Base-by-base conservation (phyloP, 306 rosid species). In the Alnus rubra region DNA sequence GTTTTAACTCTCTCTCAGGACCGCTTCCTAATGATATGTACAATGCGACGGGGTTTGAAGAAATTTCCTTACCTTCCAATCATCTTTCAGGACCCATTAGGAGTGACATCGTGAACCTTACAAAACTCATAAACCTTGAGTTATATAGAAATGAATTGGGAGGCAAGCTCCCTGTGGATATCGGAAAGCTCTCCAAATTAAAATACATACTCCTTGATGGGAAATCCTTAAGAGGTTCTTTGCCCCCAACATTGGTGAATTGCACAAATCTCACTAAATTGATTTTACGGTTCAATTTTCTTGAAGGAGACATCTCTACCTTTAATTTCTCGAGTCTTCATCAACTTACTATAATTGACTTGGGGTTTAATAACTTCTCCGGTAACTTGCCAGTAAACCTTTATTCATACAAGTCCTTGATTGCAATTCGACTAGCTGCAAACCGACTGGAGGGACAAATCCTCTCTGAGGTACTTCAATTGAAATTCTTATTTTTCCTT, bases 401-500 rank as follows among this genome's bases (percentile, higher is more conserved):
- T 23, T 50, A 51, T 52, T 59, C 75, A 42, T 69, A 69, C 37
- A 69, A 44, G 56, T 78, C 56, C 4, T n/a, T 69, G 0, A 55
- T 16, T 1, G 81, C 69, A 23, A 45, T 78, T 51, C 4, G 49
- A 14, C 11, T 28, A 23, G 28, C 1, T 19, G 54, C n/a, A 0
- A 77, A 77, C 49, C 1, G 9, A 7, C 55, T 77, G 5, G 55
- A 77, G 80, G 75, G 80, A 3, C 69, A 28, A 55, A 69, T 78
- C 62, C 23, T 13, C 23, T 58, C 75, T 0, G 15, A 78, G 10
- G 56, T 44, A 15, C 3, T 42, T 9, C 12, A 13, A 28, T 3
- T 78, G 28, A 12, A 69, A 56, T 44, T 35, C 48, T 11, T 78
- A 4, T 78, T 33, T 62, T 78, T 78, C 12, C 69, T 78, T 18